Percentiles rank a stretch among this genome's conserved stretches.
Evolutionary conservation across 306 rosid species (phyloP).

Genomic region (Trifolium fragiferum): DNA sequence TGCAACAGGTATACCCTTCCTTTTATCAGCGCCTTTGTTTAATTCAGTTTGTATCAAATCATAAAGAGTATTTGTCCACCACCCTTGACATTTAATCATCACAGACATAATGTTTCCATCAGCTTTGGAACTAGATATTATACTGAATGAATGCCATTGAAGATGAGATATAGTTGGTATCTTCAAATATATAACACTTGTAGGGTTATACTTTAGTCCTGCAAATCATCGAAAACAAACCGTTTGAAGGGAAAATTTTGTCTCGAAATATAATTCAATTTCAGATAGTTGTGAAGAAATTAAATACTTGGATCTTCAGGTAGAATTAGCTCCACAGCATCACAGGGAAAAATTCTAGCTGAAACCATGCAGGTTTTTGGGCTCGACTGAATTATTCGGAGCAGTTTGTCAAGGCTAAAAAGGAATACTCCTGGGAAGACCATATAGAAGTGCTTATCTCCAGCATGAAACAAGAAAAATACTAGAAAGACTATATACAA

Average conservation of each 20-base stretch:
- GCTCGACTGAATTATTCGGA: constrained; percentile 76
- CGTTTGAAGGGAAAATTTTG: neutral
- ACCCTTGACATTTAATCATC: constrained; percentile 73
- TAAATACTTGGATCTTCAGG: constrained; percentile 79
- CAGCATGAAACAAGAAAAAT: constrained; percentile 87
- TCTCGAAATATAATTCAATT: constrained; percentile 11
- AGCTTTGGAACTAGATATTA: constrained; percentile 74
- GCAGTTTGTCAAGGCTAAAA: constrained; percentile 77
- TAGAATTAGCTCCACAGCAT: constrained; percentile 67
- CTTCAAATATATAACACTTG: constrained; percentile 84
- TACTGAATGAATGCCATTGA: constrained; percentile 94
- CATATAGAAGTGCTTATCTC: constrained; percentile 84
- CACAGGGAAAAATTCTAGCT: constrained; percentile 68
- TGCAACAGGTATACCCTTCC: constrained; percentile 66
- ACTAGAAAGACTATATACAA: constrained; percentile 73
- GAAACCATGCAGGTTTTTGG: constrained; percentile 73
- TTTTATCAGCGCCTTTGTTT: constrained; percentile 49
- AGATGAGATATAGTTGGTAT: constrained; percentile 74
- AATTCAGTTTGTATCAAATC: constrained; percentile 60
- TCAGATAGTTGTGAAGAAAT: constrained; percentile 33
- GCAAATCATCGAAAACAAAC: constrained; percentile 42
- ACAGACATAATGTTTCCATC: constrained; percentile 63
- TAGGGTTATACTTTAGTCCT: constrained; percentile 79
- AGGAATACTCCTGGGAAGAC: constrained; percentile 86
- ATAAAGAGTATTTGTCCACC: constrained; percentile 80